Evolutionary conservation across 129 eudicot genomes (phyloP).

Genomic region (Helichrysum umbraculigerum): DNA sequence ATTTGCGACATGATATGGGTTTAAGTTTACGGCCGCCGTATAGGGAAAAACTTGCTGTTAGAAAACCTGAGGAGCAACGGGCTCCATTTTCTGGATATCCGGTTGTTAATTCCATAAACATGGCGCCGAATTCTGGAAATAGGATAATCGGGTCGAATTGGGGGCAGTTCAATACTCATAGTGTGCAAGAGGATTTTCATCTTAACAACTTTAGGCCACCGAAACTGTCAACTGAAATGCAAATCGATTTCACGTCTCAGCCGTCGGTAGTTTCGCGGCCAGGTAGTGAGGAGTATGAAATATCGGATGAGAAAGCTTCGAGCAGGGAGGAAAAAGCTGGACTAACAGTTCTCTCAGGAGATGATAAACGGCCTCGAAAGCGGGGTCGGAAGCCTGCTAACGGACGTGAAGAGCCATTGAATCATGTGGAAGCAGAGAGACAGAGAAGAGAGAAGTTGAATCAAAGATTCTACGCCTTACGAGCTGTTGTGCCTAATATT

Average conservation of each 20-base stretch:
- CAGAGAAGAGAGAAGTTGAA: slow-evolving; percentile 84
- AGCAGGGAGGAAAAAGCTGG: slow-evolving; percentile 37
- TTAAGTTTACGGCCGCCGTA: slow-evolving; percentile 38
- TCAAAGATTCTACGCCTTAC: slow-evolving; percentile 82
- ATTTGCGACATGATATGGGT: slow-evolving; percentile 79
- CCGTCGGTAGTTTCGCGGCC: slow-evolving; percentile 46
- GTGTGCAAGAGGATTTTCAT: too few species aligned
- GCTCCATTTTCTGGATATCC: slow-evolving; percentile 31
- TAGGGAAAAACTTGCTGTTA: slow-evolving; percentile 56
- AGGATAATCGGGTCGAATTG: slow-evolving; percentile 23
- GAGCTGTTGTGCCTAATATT: slow-evolving; percentile 91
- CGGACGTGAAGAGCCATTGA: slow-evolving; percentile 91
- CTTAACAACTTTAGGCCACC: slow-evolving; percentile 24
- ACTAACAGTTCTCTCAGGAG: slow-evolving; percentile 7
- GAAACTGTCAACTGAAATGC: slow-evolving; percentile 43
- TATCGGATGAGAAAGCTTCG: slow-evolving; percentile 55
- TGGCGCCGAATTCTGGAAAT: too few species aligned
- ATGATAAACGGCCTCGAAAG: slow-evolving; percentile 71
- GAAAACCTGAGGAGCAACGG: slow-evolving; percentile 50
- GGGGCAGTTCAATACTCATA: slow-evolving; percentile 37
- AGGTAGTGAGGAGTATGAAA: slow-evolving; percentile 49
- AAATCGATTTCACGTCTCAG: slow-evolving; percentile 55
- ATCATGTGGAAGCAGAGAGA: slow-evolving; percentile 93
- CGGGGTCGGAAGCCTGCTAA: slow-evolving; percentile 89
- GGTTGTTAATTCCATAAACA: too few species aligned